Evolutionary conservation across 108 stramenopile species (phyloP).

Genomic region (Aurantiochytrium sp.): DNA sequence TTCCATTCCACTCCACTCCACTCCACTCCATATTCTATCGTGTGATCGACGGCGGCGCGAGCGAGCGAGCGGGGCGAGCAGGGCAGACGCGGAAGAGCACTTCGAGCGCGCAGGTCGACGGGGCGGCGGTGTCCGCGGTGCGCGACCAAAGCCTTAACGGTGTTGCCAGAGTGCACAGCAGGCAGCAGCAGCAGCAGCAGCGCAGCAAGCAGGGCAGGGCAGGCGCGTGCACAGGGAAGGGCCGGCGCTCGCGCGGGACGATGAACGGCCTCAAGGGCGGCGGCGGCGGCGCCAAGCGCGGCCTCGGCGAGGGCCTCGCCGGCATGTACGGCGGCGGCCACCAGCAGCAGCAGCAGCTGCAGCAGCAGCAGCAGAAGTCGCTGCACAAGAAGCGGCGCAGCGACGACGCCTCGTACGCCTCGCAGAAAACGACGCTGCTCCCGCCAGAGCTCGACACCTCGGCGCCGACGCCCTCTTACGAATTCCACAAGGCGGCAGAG

Average conservation of each 20-base stretch:
- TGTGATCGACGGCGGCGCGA: neutral
- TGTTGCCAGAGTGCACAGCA: neutral
- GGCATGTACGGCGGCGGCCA: too few relatives aligned
- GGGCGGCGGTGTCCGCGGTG: neutral
- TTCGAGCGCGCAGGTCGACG: neutral
- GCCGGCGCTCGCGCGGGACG: neutral
- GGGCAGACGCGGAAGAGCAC: neutral
- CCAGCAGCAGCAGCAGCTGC: neutral
- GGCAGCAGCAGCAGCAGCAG: too few relatives aligned
- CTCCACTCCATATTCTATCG: neutral
- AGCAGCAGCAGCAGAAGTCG: neutral
- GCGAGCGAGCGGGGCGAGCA: neutral
- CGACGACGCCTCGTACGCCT: constrained; percentile 6
- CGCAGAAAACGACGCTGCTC: neutral
- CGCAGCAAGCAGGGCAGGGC: neutral
- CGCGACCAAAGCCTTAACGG: neutral
- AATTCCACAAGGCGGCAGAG: neutral
- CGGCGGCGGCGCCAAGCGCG: neutral
- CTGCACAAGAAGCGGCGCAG: neutral
- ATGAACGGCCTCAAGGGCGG: neutral
- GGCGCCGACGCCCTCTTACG: neutral
- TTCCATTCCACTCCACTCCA: neutral
- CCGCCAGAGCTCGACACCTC: neutral
- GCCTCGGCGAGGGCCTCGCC: neutral
- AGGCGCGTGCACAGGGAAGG: neutral